Evolutionary conservation across 352 stramenopile genomes (phyloP), one percentile per base, ranked within the genome.

Genomic region (Elongisporangium senticosum): DNA sequence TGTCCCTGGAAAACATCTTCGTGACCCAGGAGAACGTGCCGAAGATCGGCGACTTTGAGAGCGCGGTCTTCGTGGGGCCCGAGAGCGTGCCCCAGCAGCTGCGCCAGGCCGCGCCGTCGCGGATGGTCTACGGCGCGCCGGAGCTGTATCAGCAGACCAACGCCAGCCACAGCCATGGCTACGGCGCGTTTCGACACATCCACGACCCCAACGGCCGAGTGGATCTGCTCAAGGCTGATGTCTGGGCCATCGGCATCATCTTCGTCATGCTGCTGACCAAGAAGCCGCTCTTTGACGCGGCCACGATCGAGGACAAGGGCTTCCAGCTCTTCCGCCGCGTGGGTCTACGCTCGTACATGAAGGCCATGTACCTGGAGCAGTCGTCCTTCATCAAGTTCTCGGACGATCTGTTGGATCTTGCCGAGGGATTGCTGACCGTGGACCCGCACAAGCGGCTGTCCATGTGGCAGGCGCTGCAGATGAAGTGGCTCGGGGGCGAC

Each of bases 341-440:
- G n/a, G 77, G 77, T 0, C 24, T 87, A 14, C 77, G 67, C 5
- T 70, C 66, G 0, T 87, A 84, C 53, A 51, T 87, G 50, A 79
- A 79, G 49, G 69, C 72, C 7, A 86, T 87, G 73, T 86, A 86
- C 64, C 61, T 87, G 6, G 77, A 87, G 48, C 77, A 87, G 52
- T 79, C 67, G 3, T 75, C 75, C 13, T 69, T 87, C 13, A 86
- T 73, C 51, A 72, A 71, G 20, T 59, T 87, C n/a, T 77, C 75
- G 1, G 77, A 82, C 8, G 75, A 78, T 4, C 65, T 89, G 47
- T 55, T 97, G 14, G 75, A 83, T 39, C 66, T 98, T 10, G 65
- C 95, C 3, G 86, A 96, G 51, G 83, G 87, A 0, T 69, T 98
- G 43, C 69, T 98, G 4, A 76, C 88, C 21, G 68, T 96, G 8